Base-by-base conservation (phyloP, 805 yeast species). In the Suhomyces xylopsoci region DNA sequence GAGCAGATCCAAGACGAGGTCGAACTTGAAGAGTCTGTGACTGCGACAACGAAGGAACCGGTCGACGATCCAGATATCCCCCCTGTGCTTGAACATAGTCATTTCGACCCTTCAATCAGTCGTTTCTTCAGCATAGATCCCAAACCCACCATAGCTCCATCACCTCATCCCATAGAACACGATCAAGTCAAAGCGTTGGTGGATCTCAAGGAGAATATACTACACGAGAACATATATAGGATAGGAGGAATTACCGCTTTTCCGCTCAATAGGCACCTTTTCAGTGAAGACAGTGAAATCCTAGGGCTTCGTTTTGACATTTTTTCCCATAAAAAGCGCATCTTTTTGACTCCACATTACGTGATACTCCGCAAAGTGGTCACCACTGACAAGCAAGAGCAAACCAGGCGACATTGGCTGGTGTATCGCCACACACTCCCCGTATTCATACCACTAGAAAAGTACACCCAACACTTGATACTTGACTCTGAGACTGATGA, bases 301-400 rank as follows among this genome's bases (percentile, higher is more conserved):
- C 54, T 81, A 28, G 86, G 86, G 0, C 55, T 81, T 6, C 62
- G 86, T n/a, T 80, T 80, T 58, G 86, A 81, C 53, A 58, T 73
- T 2, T 74, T 69, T 55, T 62, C 68, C 2, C 55, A 58, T 14
- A 32, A 51, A 2, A 64, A 64, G 36, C 15, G 34, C 20, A 44
- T 15, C 32, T 81, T 64, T 57, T 42, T 62, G 3, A 59, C 63
- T 1, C 81, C 84, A 2, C 83, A 80, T 57, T 81, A 81, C 59
- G 70, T 77, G 14, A 81, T 81, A 2, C 63, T 81, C n/a, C 51
- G 52, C 34, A 54, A 55, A 24, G 38, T 49, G 8, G 10, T 40
- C 19, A 15, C 45, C 12, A 17, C 15, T 14, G 28, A 30, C 41
- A 61, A 58, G 45, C 50, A 25, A 7, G 46, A 42, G 7, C 49